Evolutionary conservation across 768 basidiomycete species (phyloP), one percentile per base, ranked within the genome.

Genomic region (Tulasnella sp.): DNA sequence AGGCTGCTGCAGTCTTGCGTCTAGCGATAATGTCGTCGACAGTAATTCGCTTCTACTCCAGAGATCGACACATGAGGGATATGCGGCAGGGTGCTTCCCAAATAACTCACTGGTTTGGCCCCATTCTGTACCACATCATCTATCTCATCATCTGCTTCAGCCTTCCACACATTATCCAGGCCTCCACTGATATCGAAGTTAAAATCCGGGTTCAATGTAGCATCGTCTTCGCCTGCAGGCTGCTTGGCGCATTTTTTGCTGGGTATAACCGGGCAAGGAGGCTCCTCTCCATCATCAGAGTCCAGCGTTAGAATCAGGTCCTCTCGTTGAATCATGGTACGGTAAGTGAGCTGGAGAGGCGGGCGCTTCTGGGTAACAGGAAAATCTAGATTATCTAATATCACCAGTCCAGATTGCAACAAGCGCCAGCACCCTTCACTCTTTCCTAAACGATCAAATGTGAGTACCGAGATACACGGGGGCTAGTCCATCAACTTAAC

Each of bases 21-120:
- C 54, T 72, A 71, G 84, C 83, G 70, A 97, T 94, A 62, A 97
- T 94, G 67, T 95, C 90, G 70, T 95, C 87, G 9, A 97, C 84
- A 47, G 85, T 89, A 55, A 95, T 81, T n/a, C 84, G 84, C 68
- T 80, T 74, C 85, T 89, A 63, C 13, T 61, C 17, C 24, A 21
- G 59, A n/a, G 10, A 32, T 23, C 21, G 24, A 15, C 56, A 4
- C 23, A 29, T 26, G 41, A 42, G 19, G 15, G 7, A 15, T 38
- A 38, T 38, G 34, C 34, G 47, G 7, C 47, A 5, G 7, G 7
- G n/a, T 48, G 10, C 53, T 52, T 21, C 42, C 5, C 38, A 42
- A 23, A n/a, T 26, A 54, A 29, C 47, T 48, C 47, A 48, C 47
- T 21, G 47, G 47, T 48, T 48, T 48, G n/a, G 47, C 19, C n/a